Evolutionary conservation across 495 filamentous ascomycete species (phyloP).

Genomic region (Penicillium steckii): DNA sequence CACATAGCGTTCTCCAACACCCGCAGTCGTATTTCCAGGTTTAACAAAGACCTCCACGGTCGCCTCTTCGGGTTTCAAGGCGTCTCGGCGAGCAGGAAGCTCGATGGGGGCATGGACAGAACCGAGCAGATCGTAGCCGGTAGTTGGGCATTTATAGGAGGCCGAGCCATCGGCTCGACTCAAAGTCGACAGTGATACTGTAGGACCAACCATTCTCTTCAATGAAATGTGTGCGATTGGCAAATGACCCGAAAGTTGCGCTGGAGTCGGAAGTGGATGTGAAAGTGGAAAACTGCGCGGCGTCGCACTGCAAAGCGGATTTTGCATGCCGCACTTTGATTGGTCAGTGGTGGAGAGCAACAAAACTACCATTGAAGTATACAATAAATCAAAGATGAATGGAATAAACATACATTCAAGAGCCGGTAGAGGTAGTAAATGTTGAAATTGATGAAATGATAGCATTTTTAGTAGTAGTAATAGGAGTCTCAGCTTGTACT

Average conservation of each 20-base stretch:
- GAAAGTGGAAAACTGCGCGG: background rate
- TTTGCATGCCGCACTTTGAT: constrained; percentile 22
- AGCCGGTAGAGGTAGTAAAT: too few relatives aligned
- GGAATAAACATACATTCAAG: too few relatives aligned
- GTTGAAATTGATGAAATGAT: too few relatives aligned
- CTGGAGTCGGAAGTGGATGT: background rate
- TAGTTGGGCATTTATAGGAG: constrained; percentile 63
- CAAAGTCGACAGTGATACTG: constrained; percentile 50
- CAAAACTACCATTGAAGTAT: too few relatives aligned
- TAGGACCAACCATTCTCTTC: constrained; percentile 37
- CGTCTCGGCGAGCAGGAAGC: constrained; percentile 72
- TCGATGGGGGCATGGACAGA: constrained; percentile 93
- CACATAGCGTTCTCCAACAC: constrained; percentile 70
- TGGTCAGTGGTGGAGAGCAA: constrained; percentile 5
- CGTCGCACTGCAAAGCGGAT: constrained; percentile 3
- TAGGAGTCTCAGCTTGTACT: background rate
- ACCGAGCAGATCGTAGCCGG: constrained; percentile 77
- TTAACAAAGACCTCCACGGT: constrained; percentile 87
- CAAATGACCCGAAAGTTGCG: background rate
- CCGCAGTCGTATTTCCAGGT: constrained; percentile 61
- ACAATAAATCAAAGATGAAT: too few relatives aligned
- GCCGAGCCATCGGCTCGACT: constrained; percentile 84
- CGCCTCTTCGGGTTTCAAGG: constrained; percentile 83
- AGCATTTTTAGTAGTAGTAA: too few relatives aligned
- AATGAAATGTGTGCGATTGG: background rate